These are phyloP conservation scores for Microbotryomycetes sp. DNA, from an alignment of 1,284 basidiomycete genomes.

Conservation along the genomic window DNA sequence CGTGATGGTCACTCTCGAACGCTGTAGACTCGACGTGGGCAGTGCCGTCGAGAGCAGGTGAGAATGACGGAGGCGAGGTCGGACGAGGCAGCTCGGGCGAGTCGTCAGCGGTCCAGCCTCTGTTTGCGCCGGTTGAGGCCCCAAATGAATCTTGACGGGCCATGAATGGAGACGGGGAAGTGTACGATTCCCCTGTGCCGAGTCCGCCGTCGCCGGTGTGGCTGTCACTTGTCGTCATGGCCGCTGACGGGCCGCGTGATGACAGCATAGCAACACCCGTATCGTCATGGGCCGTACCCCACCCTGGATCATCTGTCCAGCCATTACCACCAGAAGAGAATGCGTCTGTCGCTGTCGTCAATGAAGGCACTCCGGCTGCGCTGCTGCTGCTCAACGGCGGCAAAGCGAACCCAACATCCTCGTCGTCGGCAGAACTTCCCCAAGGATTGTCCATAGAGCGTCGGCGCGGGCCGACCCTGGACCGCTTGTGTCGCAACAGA, in stretches of 20 bases:
- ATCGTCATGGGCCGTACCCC: constrained; percentile 7
- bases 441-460: constrained; percentile 20
- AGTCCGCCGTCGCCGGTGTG: not conserved
- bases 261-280: too few relatives aligned
- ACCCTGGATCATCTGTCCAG: constrained; percentile 4
- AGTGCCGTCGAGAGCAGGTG: too few relatives aligned
- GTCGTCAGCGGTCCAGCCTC: constrained; percentile 4
- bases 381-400: not conserved
- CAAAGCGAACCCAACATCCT: not conserved
- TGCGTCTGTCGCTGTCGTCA: not conserved
- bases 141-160: not conserved
- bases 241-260: too few relatives aligned
- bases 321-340: not conserved
- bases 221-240: too few relatives aligned
- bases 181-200: not conserved
- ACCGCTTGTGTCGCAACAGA: too few relatives aligned
- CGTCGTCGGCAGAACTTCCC: constrained; percentile 3
- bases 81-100: constrained; percentile 5
- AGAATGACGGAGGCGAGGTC: not conserved
- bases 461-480: too few relatives aligned
- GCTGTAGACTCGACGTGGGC: too few relatives aligned
- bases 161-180: not conserved
- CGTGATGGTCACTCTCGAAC: not conserved
- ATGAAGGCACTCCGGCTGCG: not conserved
- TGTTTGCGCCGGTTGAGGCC: not conserved